A percentile compares a stretch with the other conserved stretches of the same genome.
phyloP scores from a whole-genome alignment of 371 early-diverging fungal species.

The Lichtheimia ramosa region DNA sequence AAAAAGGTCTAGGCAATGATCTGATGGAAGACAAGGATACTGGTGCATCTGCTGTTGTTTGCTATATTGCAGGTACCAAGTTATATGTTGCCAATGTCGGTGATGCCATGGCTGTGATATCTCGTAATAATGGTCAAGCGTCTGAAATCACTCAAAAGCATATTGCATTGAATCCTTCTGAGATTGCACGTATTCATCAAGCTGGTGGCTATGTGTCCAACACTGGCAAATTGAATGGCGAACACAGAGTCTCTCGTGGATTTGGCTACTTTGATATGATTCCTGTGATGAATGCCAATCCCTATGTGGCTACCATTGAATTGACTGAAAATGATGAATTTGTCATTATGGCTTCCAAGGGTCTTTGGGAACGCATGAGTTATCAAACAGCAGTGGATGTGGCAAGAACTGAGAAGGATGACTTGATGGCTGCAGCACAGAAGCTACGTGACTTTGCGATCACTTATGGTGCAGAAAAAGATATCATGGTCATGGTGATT shows the following conservation, averaged over 20 bases:
- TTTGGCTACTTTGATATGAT: slow-evolving; percentile 86
- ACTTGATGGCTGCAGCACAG: slow-evolving; percentile 79
- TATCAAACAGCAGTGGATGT: slow-evolving; percentile 84
- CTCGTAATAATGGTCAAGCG: slow-evolving; percentile 72
- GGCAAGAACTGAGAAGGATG: slow-evolving; percentile 73
- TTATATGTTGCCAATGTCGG: slow-evolving; percentile 89
- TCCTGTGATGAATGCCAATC: slow-evolving; percentile 86
- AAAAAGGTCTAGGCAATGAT: slow-evolving; percentile 68
- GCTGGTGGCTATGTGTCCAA: slow-evolving; percentile 84
- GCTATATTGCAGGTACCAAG: slow-evolving; percentile 76
- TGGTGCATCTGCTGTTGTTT: slow-evolving; percentile 73
- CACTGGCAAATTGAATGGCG: slow-evolving; percentile 71
- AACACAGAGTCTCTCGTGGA: slow-evolving; percentile 71
- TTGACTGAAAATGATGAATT: slow-evolving; percentile 88
- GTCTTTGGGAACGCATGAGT: slow-evolving; percentile 82
- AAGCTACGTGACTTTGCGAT: slow-evolving; percentile 85
- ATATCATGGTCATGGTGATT: slow-evolving; percentile 83
- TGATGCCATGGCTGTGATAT: slow-evolving; percentile 82
- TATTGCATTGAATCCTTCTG: slow-evolving; percentile 68
- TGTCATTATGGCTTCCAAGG: slow-evolving; percentile 80
- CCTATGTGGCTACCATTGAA: slow-evolving; percentile 70
- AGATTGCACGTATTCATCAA: slow-evolving; percentile 78
- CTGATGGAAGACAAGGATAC: slow-evolving; percentile 50
- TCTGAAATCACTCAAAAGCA: slow-evolving; percentile 76
- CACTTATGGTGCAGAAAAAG: slow-evolving; percentile 76